phyloP scores from a whole-genome alignment of 139 green algal genomes.

The Pseudopediastrum boryanum region DNA sequence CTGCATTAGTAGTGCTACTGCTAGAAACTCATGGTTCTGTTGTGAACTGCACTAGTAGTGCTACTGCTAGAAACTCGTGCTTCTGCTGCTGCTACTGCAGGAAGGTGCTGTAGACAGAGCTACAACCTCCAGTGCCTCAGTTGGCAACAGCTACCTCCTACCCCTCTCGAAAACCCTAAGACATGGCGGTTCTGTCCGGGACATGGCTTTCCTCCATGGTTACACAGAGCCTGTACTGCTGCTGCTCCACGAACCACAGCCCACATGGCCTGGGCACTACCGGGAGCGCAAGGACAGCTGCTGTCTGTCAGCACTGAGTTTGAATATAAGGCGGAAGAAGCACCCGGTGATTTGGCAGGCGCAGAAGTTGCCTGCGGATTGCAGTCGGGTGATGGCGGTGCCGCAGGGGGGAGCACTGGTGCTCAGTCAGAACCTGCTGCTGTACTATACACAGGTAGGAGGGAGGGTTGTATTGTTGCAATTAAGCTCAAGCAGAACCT shows the following conservation, averaged over 20 bases:
- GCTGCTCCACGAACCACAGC: conserved; percentile 83
- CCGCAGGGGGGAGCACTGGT: conserved; percentile 82
- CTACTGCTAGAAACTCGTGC: too few species aligned
- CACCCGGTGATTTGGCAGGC: conserved; percentile 83
- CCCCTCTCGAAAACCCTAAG: conserved; percentile 55
- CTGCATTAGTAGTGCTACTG: too few species aligned
- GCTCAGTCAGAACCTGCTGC: conserved; percentile 75
- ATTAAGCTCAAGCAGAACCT: too few species aligned
- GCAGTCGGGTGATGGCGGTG: conserved; percentile 69
- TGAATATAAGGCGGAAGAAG: conserved; percentile 76
- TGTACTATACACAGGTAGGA: conserved; percentile 75
- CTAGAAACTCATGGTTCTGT: too few species aligned
- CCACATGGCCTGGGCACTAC: conserved; percentile 81
- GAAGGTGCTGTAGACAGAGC: conserved; percentile 15
- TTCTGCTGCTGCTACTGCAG: conserved; percentile 10
- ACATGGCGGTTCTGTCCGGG: conserved; percentile 53
- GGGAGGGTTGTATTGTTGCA: too few species aligned
- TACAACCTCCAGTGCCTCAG: conserved; percentile 34
- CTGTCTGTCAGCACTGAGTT: conserved; percentile 74
- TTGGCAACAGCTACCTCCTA: conserved; percentile 82
- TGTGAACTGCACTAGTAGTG: too few species aligned
- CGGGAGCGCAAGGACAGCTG: conserved; percentile 81
- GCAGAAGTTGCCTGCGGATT: conserved; percentile 73
- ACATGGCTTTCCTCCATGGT: conserved; percentile 86
- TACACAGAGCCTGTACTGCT: conserved; percentile 91